Conservation (phyloP, 139 green algal genomes). For the Asterochloris sp. region DNA sequence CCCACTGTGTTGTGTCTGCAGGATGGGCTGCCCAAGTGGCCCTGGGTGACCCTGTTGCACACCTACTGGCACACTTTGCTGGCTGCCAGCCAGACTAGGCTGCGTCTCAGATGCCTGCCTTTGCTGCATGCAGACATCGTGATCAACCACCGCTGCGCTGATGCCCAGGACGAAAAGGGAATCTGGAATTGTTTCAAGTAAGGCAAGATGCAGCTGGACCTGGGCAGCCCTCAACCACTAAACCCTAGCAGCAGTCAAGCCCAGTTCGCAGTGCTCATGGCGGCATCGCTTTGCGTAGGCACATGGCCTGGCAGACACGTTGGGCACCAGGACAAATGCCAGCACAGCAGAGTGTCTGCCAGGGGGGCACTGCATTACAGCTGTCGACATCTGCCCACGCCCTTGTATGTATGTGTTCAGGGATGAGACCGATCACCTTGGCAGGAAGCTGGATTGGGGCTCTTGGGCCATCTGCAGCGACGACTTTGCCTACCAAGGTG, state of each 20-base stretch:
- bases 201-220: background rate
- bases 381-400: background rate
- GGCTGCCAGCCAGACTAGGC: too few species aligned
- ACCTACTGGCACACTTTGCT: too few species aligned
- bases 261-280: background rate
- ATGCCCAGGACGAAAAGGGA: conserved; percentile 59
- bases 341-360: too few species aligned
- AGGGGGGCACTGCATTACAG: background rate
- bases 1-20: too few species aligned
- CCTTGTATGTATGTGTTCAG: background rate
- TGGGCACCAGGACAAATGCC: too few species aligned
- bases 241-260: background rate
- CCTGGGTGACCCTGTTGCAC: background rate
- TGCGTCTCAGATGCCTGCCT: too few species aligned
- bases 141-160: conserved; percentile 83
- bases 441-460: conserved; percentile 70
- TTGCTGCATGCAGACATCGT: conserved; percentile 70
- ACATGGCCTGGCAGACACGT: too few species aligned
- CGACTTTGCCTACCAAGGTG: conserved; percentile 61
- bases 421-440: conserved; percentile 41
- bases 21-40: background rate
- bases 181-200: conserved; percentile 63
- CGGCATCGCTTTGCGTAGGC: too few species aligned
- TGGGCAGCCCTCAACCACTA: background rate
- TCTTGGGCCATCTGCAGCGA: conserved; percentile 73